phyloP scores from a whole-genome alignment of 495 filamentous ascomycete genomes.

The Daldinia vernicosa region DNA sequence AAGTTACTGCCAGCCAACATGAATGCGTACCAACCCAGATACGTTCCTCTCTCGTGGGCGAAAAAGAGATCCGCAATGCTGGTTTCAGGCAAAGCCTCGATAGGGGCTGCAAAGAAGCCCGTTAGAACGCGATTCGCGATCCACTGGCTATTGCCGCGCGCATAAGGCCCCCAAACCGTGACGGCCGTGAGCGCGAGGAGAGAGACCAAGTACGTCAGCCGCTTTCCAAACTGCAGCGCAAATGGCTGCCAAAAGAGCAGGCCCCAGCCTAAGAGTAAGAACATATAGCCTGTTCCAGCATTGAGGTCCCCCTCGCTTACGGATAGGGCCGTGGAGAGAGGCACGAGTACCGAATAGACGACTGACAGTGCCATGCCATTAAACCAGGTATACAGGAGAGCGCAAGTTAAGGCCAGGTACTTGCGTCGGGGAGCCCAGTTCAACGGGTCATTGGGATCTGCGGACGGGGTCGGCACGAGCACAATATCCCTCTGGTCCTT shows the following conservation, averaged over 20 bases:
- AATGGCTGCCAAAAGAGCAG: conserved; percentile 75
- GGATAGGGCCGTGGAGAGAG: conserved; percentile 64
- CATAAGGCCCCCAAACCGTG: conserved; percentile 58
- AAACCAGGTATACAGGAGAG: conserved; percentile 65
- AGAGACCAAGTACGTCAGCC: conserved; percentile 68
- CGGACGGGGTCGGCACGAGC: conserved; percentile 66
- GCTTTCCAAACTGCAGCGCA: conserved; percentile 71
- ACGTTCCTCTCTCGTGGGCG: conserved; percentile 70
- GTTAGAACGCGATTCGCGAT: conserved; percentile 68
- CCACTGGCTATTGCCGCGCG: conserved; percentile 67
- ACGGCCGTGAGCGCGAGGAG: conserved; percentile 58
- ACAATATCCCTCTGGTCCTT: conserved; percentile 62
- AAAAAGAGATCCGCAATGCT: conserved; percentile 73
- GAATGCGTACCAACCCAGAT: conserved; percentile 72
- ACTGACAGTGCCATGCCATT: conserved; percentile 67
- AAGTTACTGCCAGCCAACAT: conserved; percentile 71
- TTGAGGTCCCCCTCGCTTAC: conserved; percentile 57
- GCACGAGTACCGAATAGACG: conserved; percentile 69
- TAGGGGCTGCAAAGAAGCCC: conserved; percentile 72
- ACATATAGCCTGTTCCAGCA: conserved; percentile 71
- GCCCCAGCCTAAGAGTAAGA: conserved; percentile 69
- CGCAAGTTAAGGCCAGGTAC: conserved; percentile 59
- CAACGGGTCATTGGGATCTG: conserved; percentile 68
- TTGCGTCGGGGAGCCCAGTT: conserved; percentile 69
- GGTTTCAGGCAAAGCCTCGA: conserved; percentile 70